A percentile compares a stretch with the other conserved stretches of the same genome.
Conservation (phyloP, 2,329 filamentous ascomycete species). For the Aspergillus glaucus region DNA sequence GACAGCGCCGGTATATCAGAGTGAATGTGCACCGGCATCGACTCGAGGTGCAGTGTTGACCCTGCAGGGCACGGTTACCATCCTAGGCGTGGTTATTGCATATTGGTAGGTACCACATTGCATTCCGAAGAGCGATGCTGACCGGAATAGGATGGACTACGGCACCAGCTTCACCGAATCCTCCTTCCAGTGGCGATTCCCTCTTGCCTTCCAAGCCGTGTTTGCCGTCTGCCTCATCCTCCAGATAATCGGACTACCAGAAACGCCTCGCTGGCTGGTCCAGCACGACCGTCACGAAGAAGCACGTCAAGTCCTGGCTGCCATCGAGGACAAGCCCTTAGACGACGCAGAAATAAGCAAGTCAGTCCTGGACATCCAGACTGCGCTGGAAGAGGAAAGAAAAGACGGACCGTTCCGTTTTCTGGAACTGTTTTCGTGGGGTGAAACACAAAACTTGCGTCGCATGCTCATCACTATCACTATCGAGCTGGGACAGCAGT, state of each 20-base stretch:
- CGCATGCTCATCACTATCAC: constrained; percentile 27
- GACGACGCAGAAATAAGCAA: constrained; percentile 9
- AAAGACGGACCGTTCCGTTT: constrained; percentile 28
- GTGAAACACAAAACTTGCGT: constrained; percentile 26
- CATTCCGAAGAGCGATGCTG: background rate
- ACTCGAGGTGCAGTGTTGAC: constrained; percentile 20
- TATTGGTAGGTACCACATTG: constrained; percentile 11
- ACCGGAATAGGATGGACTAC: constrained; percentile 29
- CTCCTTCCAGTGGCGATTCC: constrained; percentile 26
- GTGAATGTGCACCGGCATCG: constrained; percentile 21
- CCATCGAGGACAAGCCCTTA: constrained; percentile 10
- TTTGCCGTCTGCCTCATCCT: constrained; percentile 22
- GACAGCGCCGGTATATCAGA: constrained; percentile 24
- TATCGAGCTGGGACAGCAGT: constrained; percentile 33
- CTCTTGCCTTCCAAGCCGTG: constrained; percentile 23
- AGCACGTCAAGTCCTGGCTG: constrained; percentile 18
- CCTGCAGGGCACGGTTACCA: constrained; percentile 21
- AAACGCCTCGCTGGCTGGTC: constrained; percentile 27
- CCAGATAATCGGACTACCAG: constrained; percentile 21
- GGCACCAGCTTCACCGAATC: constrained; percentile 35
- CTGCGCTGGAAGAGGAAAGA: constrained; percentile 15
- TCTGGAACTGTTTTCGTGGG: constrained; percentile 30
- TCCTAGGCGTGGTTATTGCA: constrained; percentile 15
- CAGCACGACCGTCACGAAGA: constrained; percentile 20
- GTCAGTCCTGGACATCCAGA: constrained; percentile 16